Percentiles rank a stretch among this genome's conserved stretches.
These are phyloP conservation scores for Paulownia fortunei DNA, from an alignment of 257 asterid species.

Conservation along the genomic window DNA sequence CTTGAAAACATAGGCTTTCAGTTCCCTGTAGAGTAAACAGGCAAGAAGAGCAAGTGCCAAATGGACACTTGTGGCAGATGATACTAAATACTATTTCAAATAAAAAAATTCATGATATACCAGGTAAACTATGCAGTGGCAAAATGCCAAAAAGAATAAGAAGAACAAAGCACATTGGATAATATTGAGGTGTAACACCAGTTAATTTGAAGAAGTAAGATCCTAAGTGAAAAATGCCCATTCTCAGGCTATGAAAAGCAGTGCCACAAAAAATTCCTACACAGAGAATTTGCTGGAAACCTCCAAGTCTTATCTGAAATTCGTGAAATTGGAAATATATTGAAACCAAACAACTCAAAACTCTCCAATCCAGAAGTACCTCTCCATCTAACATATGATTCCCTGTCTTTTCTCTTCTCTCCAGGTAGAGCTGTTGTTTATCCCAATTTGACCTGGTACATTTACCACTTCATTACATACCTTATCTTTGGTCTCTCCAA, in stretches of 20 bases:
- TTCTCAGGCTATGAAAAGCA: slow-evolving; percentile 1
- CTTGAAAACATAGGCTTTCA: background rate
- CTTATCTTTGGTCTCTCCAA: background rate
- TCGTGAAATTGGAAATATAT: background rate
- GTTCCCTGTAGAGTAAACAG: background rate
- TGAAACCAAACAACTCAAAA: background rate
- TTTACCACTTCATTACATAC: background rate
- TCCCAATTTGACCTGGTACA: background rate
- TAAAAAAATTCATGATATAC: background rate
- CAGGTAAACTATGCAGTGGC: background rate
- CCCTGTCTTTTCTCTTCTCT: background rate
- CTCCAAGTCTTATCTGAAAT: background rate
- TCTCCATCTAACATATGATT: background rate
- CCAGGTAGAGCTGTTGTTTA: background rate
- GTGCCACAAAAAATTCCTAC: too few species aligned
- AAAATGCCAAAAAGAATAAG: background rate
- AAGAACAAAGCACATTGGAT: background rate
- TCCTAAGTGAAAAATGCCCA: background rate
- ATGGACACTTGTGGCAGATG: background rate
- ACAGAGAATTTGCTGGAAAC: background rate
- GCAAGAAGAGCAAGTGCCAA: background rate
- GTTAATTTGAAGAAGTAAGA: too few species aligned
- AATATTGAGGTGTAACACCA: background rate
- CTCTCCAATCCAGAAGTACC: background rate
- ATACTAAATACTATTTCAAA: background rate